Conservation (phyloP, 805 yeast genomes). For the Cyberlindnera veronae region DNA sequence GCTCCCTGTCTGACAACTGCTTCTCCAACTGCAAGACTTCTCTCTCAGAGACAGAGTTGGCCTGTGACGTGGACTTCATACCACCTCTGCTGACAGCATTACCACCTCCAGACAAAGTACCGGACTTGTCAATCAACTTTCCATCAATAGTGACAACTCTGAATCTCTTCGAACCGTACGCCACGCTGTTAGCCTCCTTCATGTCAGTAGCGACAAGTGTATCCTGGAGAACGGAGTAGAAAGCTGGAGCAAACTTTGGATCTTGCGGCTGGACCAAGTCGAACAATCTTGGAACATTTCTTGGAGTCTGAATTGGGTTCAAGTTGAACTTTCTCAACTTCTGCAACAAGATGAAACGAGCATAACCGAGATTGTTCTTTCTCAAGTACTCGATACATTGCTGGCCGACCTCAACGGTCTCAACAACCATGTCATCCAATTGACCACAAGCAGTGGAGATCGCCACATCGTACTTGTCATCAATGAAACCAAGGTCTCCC, state of each 20-base stretch:
- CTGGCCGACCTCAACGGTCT: conserved; percentile 66
- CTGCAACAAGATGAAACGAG: conserved; percentile 77
- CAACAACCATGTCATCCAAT: conserved; percentile 91
- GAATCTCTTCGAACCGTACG: conserved; percentile 76
- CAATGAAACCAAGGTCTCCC: conserved; percentile 91
- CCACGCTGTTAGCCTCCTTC: conserved; percentile 80
- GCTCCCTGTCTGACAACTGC: conserved; percentile 52
- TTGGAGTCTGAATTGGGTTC: conserved; percentile 63
- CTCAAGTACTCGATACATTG: conserved; percentile 80
- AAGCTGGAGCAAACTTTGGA: conserved; percentile 75
- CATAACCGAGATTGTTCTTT: conserved; percentile 81
- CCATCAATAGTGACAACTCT: conserved; percentile 94
- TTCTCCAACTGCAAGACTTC: conserved; percentile 52
- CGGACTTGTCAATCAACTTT: conserved; percentile 84
- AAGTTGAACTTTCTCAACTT: conserved; percentile 65
- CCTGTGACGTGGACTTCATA: conserved; percentile 51
- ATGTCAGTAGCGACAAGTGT: conserved; percentile 82
- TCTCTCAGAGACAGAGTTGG: conserved; percentile 46
- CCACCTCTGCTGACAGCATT: conserved; percentile 64
- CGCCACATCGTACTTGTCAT: conserved; percentile 85
- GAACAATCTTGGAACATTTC: conserved; percentile 72
- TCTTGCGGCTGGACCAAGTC: conserved; percentile 74
- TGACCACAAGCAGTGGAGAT: conserved; percentile 93
- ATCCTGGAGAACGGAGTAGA: conserved; percentile 80
- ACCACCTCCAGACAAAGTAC: conserved; percentile 98